Evolutionary conservation across 1,284 basidiomycete species (phyloP), one percentile per base, ranked within the genome.

Genomic region (Ganoderma multipileum): DNA sequence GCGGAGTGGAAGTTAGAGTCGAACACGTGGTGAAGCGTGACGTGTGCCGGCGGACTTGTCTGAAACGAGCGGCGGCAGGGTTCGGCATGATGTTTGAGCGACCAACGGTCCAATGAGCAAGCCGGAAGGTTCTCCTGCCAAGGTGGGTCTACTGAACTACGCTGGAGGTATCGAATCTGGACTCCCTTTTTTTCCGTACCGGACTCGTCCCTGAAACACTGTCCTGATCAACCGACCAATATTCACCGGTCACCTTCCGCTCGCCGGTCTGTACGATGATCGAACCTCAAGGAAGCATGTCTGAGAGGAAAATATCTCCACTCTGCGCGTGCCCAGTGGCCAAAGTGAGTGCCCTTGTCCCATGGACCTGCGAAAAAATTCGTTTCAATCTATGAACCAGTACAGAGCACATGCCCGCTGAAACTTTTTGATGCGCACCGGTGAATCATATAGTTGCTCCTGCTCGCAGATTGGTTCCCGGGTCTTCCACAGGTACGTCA

Each of bases 311-410:
- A 50, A 26, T 26, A 8, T 3, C 44, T 23, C 44, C 9, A 39
- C 38, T 12, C 47, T 50, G 47, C 47, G 44, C 8, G 47, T 50
- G 23, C 47, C 11, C 14, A 2, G 47, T 23, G 23, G 12, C 36
- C 38, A 26, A 39, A 20, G 58, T 60, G 36, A 26, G 58, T 36
- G 3, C 14, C 36, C 36, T 16, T 20, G 36, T 36, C 58, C 36
- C 23, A 47, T 30, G 16, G 16, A 52, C 14, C 52, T 55, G 52
- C 33, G 52, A 55, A 55, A 5, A 16, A 33, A 55, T 18, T 30
- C 52, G 28, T 55, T 55, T 28, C 52, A 33, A 55, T 55, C 52
- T 30, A 55, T 55, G 30, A 26, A 50, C 23, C 47, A 50, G 47
- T 23, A 50, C 47, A 26, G 47, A 26, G 23, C 47, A 26, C 47